Conservation (phyloP, 108 stramenopile species). For the Licmophora abbreviata region DNA sequence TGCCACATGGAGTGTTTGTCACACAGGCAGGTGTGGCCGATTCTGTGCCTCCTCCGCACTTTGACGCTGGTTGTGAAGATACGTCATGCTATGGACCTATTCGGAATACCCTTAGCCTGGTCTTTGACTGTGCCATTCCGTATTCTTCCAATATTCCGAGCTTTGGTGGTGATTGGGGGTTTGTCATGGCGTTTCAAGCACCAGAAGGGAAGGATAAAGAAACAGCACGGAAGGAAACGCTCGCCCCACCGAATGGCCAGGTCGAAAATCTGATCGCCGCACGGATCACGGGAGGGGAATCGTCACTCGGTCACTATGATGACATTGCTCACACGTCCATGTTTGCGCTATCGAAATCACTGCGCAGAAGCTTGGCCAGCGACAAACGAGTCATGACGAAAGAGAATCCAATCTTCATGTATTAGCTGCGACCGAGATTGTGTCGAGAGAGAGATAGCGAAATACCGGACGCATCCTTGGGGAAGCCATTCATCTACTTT, state of each 20-base stretch:
- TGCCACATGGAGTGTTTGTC: conserved; percentile 63
- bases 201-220: neutral
- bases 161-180: conserved; percentile 88
- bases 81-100: conserved; percentile 68
- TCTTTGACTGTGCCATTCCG: conserved; percentile 72
- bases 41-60: conserved; percentile 33
- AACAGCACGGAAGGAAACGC: conserved; percentile 7
- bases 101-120: conserved; percentile 63
- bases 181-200: conserved; percentile 73
- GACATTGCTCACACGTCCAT: conserved; percentile 63
- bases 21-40: conserved; percentile 73
- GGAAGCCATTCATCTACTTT: no score
- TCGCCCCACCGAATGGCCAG: conserved; percentile 3
- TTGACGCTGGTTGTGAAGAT: conserved; percentile 28
- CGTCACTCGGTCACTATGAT: conserved; percentile 70
- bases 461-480: no score
- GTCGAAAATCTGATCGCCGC: conserved; percentile 41
- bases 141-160: conserved; percentile 72
- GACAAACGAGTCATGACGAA: conserved; percentile 85
- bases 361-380: conserved; percentile 52
- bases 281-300: conserved; percentile 30
- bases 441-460: no score
- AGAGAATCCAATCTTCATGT: conserved; percentile 88
- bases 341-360: conserved; percentile 73
- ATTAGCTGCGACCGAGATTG: no score